These are phyloP conservation scores for Gracilaria domingensis DNA, from an alignment of 23 red algal genomes.

Conservation along the genomic window DNA sequence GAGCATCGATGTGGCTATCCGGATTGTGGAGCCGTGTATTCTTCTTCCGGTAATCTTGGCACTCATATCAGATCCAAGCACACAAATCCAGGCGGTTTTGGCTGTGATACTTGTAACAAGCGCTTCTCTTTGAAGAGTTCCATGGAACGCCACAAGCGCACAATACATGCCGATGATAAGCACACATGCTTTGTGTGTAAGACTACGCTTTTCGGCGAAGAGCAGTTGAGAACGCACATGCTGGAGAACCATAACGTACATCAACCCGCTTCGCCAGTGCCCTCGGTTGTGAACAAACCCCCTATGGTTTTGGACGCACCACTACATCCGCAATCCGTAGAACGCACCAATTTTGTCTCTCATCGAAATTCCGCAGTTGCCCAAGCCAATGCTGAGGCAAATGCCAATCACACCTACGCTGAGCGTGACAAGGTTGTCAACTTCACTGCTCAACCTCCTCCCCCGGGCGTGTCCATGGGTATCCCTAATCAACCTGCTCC, in stretches of 20 bases:
- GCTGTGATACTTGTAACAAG: conserved; percentile 6
- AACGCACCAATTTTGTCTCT: neutral
- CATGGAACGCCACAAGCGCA: conserved; percentile 24
- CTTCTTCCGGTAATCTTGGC: conserved; percentile 22
- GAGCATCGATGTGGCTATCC: conserved; percentile 25
- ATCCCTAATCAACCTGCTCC: neutral
- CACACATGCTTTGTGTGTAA: neutral
- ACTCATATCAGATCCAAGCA: conserved; percentile 35
- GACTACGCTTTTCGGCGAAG: neutral
- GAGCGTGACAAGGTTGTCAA: conserved; percentile 1
- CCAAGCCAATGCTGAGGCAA: neutral
- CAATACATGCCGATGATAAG: neutral
- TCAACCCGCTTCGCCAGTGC: neutral
- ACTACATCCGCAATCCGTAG: neutral
- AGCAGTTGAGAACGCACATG: conserved; percentile 1
- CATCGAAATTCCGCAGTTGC: neutral
- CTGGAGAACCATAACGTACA: neutral
- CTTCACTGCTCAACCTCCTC: neutral
- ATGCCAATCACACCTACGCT: neutral
- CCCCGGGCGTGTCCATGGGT: neutral
- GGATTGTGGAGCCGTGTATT: conserved; percentile 17
- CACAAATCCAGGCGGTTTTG: neutral
- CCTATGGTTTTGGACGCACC: neutral
- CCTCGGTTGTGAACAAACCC: neutral
- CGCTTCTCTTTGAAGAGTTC: conserved; percentile 44